These are phyloP conservation scores for Biancaea sappan DNA, from an alignment of 306 rosid genomes.

Conservation along the genomic window DNA sequence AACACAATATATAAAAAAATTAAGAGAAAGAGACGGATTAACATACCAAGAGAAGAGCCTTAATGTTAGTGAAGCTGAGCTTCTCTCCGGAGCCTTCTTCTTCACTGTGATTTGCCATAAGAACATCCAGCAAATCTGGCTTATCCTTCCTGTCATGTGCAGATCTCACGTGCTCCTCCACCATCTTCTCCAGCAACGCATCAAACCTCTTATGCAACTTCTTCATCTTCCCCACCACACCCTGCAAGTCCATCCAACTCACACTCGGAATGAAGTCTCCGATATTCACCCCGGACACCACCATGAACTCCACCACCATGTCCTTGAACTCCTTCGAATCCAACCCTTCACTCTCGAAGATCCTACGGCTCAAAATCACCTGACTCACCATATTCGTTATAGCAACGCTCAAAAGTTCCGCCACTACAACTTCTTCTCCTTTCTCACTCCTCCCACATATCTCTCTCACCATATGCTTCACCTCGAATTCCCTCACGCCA, in stretches of 20 bases:
- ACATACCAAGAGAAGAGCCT: slow-evolving; percentile 36
- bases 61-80: slow-evolving; percentile 33
- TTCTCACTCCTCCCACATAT: not conserved
- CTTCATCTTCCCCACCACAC: slow-evolving; percentile 43
- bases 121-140: slow-evolving; percentile 34
- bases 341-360: slow-evolving; percentile 28
- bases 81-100: not conserved
- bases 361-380: slow-evolving; percentile 19
- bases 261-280: slow-evolving; percentile 44
- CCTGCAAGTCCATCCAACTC: slow-evolving; percentile 44
- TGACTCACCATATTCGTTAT: slow-evolving; percentile 45
- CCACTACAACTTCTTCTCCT: not conserved
- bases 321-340: slow-evolving; percentile 45
- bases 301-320: slow-evolving; percentile 51
- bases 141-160: slow-evolving; percentile 18
- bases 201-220: slow-evolving; percentile 44
- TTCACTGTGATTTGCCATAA: slow-evolving; percentile 8
- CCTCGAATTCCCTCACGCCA: slow-evolving; percentile 28
- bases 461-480: slow-evolving; percentile 24
- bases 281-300: slow-evolving; percentile 35
- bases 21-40: not conserved
- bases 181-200: slow-evolving; percentile 16
- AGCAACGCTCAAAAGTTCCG: slow-evolving; percentile 34
- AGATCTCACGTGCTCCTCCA: slow-evolving; percentile 34
- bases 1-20: not conserved